Conservation (phyloP, 176 grass and related monocot species). For the Cymbopogon citratus region DNA sequence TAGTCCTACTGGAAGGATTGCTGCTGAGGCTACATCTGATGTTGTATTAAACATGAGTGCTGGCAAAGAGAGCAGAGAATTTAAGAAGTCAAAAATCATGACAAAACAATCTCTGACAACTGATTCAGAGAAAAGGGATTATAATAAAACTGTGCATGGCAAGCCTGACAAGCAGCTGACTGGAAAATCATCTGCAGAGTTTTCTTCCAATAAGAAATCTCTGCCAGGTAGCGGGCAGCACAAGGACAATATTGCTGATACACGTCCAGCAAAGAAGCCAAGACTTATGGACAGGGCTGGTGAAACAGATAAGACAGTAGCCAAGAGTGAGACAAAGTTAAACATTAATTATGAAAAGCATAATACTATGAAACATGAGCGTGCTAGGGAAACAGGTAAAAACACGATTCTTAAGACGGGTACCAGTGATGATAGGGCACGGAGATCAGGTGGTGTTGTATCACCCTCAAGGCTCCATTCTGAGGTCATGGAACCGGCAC, state of each 20-base stretch:
- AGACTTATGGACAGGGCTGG: conserved; percentile 33
- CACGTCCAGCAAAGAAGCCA: conserved; percentile 37
- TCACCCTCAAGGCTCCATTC: conserved; percentile 34
- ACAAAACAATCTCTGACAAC: conserved; percentile 39
- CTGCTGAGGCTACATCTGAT: conserved; percentile 16
- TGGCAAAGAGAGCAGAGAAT: conserved; percentile 34
- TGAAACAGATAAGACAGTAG: conserved; percentile 32
- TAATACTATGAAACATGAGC: conserved; percentile 37
- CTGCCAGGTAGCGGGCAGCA: conserved; percentile 34
- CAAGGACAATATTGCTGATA: conserved; percentile 40
- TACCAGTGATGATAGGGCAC: conserved; percentile 13
- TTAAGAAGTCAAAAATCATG: conserved; percentile 37
- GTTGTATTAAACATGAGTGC: conserved; percentile 20
- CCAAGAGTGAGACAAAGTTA: conserved; percentile 19
- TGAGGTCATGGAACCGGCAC: conserved; percentile 25
- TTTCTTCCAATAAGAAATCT: conserved; percentile 37
- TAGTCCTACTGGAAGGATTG: conserved; percentile 27
- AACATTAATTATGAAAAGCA: conserved; percentile 22
- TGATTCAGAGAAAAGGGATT: conserved; percentile 37
- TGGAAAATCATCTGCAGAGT: conserved; percentile 35
- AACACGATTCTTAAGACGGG: conserved; percentile 23
- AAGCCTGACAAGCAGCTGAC: conserved; percentile 31
- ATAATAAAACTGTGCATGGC: conserved; percentile 17
- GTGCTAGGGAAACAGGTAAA: conserved; percentile 23
- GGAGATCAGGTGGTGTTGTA: conserved; percentile 14